A percentile compares a stretch with the other conserved stretches of the same genome.
Conservation (phyloP, 83 land plant genomes). For the Diphasiastrum complanatum region DNA sequence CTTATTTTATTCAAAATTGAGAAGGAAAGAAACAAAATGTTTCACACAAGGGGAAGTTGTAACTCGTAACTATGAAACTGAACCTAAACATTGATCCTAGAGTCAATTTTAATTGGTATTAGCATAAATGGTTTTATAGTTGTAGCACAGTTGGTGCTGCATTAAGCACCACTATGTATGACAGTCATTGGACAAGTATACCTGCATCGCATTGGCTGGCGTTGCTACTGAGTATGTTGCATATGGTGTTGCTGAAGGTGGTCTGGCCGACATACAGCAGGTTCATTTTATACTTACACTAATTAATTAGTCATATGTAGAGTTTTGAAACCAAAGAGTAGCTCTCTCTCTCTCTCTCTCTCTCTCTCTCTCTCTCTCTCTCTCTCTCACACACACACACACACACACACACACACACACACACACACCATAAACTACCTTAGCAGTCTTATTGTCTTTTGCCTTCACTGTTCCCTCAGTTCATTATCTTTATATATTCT, state of each 20-base stretch:
- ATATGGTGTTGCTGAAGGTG: constrained; percentile 80
- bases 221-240: constrained; percentile 79
- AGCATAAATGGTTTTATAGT: too few relatives aligned
- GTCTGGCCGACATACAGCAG: constrained; percentile 70
- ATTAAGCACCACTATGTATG: background rate
- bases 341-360: background rate
- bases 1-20: too few relatives aligned
- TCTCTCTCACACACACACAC: background rate
- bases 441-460: too few relatives aligned
- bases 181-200: constrained; percentile 68
- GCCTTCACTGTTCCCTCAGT: too few relatives aligned
- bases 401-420: too few relatives aligned
- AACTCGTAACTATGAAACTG: too few relatives aligned
- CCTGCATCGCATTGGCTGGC: constrained; percentile 90
- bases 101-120: constrained; percentile 1
- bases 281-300: constrained; percentile 21
- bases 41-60: too few relatives aligned
- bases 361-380: background rate
- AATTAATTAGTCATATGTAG: background rate
- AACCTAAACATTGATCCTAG: background rate
- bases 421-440: too few relatives aligned
- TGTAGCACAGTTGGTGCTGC: background rate
- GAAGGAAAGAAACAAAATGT: too few relatives aligned
- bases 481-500: too few relatives aligned
- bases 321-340: background rate